Percentiles rank a stretch among this genome's conserved stretches.
These are phyloP conservation scores for Rhizoctonia solani DNA, from an alignment of 1,284 basidiomycete genomes.

Conservation along the genomic window DNA sequence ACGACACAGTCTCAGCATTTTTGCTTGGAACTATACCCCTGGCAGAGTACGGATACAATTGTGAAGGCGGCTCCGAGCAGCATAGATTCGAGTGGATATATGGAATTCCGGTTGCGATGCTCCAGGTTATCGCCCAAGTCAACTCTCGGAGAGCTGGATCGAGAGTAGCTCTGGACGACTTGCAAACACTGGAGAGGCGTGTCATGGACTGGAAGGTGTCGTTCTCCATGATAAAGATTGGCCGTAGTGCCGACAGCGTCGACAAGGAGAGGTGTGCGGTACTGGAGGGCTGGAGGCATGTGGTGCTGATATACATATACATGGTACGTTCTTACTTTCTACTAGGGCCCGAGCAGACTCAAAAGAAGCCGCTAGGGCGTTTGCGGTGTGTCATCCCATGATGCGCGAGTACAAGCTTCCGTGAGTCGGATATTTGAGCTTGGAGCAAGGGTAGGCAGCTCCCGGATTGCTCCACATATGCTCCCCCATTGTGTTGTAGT, in stretches of 20 bases:
- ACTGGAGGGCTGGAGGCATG: conserved; percentile 26
- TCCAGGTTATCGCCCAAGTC: neutral
- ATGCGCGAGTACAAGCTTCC: conserved; percentile 9
- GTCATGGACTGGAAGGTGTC: neutral
- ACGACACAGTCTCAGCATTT: neutral
- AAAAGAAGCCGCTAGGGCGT: too few species aligned
- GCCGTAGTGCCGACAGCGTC: too few species aligned
- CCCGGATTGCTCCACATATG: conserved; percentile 1
- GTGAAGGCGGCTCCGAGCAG: neutral
- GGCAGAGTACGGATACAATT: conserved; percentile 14
- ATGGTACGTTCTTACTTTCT: too few species aligned
- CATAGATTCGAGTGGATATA: neutral
- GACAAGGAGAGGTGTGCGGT: too few species aligned
- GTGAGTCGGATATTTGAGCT: conserved; percentile 17
- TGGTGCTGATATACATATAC: too few species aligned
- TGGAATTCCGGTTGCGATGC: neutral
- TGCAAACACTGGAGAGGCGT: neutral
- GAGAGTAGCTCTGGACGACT: neutral
- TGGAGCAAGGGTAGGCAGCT: neutral
- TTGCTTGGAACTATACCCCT: neutral
- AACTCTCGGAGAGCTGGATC: neutral
- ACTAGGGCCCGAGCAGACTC: too few species aligned
- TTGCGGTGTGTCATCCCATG: neutral
- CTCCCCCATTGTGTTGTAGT: neutral
- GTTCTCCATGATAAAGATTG: neutral